A percentile compares a stretch with the other conserved stretches of the same genome.
Conservation (phyloP, 176 grass and related monocot genomes). For the Metroxylon sagu region DNA sequence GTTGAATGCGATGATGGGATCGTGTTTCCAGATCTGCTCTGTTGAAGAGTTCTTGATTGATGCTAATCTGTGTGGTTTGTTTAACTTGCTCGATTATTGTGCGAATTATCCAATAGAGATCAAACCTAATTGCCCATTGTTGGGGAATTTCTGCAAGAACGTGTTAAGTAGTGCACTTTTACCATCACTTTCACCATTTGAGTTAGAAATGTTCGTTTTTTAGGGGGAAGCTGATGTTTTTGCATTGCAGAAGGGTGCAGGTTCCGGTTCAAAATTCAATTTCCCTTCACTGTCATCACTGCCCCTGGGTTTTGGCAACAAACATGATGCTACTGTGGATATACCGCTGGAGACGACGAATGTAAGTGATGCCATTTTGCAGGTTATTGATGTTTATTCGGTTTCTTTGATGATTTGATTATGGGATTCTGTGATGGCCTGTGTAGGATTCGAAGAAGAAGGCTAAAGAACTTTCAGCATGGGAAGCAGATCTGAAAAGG, state of each 20-base stretch:
- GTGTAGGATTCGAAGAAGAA: slow-evolving; percentile 60
- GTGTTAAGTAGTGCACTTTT: no score
- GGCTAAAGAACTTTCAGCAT: slow-evolving; percentile 54
- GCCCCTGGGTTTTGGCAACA: slow-evolving; percentile 43
- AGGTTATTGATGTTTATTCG: neutral
- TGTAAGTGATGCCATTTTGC: slow-evolving; percentile 28
- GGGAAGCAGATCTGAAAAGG: slow-evolving; percentile 75
- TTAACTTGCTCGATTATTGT: no score
- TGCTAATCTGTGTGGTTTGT: no score
- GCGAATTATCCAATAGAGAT: no score
- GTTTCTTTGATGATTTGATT: neutral
- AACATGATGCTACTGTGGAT: slow-evolving; percentile 44
- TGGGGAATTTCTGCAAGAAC: no score
- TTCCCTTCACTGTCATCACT: slow-evolving; percentile 42
- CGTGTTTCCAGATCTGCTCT: no score
- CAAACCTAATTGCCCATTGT: no score
- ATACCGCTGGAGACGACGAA: slow-evolving; percentile 66
- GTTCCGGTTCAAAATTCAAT: slow-evolving; percentile 27
- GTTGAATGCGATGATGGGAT: no score
- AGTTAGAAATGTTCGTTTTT: neutral
- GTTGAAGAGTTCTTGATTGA: no score
- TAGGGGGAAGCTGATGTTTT: slow-evolving; percentile 6
- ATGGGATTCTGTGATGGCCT: neutral
- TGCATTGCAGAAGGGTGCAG: slow-evolving; percentile 50
- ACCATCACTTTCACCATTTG: no score